Evolutionary conservation across 371 early-diverging fungal species (phyloP).

Genomic region (Apophysomyces ossiformis): DNA sequence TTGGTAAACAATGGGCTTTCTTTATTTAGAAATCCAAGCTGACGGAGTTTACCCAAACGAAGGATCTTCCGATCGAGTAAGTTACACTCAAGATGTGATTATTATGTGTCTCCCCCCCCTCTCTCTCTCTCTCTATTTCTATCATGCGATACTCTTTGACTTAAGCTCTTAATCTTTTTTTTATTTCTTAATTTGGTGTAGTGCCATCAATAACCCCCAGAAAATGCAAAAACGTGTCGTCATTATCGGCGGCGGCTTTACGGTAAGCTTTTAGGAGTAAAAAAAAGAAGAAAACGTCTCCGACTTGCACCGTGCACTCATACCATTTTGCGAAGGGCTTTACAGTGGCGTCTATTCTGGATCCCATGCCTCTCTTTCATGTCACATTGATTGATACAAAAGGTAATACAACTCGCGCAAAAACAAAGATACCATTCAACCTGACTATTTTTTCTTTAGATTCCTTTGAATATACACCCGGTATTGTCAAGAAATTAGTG

Average conservation of each 20-base stretch:
- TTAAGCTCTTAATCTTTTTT: not conserved
- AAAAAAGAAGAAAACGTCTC: not conserved
- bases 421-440: slow-evolving; percentile 12
- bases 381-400: slow-evolving; percentile 53
- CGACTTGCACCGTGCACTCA: not conserved
- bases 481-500: slow-evolving; percentile 35
- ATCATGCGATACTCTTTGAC: not conserved
- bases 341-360: slow-evolving; percentile 47
- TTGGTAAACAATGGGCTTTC: not conserved
- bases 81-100: not conserved
- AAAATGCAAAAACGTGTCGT: slow-evolving; percentile 34
- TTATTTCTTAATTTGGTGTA: not conserved
- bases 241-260: slow-evolving; percentile 52
- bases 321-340: slow-evolving; percentile 37
- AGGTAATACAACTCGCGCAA: slow-evolving; percentile 24
- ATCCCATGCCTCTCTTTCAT: slow-evolving; percentile 52
- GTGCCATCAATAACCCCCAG: slow-evolving; percentile 1
- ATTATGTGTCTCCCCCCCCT: too few relatives aligned
- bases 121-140: not conserved
- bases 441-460: slow-evolving; percentile 18
- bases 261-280: slow-evolving; percentile 28
- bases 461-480: slow-evolving; percentile 52
- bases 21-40: slow-evolving; percentile 24
- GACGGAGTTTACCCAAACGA: slow-evolving; percentile 17
- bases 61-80: slow-evolving; percentile 11